Evolutionary conservation across 345 rosid genomes (phyloP).

Genomic region (Lepidium aucheri): DNA sequence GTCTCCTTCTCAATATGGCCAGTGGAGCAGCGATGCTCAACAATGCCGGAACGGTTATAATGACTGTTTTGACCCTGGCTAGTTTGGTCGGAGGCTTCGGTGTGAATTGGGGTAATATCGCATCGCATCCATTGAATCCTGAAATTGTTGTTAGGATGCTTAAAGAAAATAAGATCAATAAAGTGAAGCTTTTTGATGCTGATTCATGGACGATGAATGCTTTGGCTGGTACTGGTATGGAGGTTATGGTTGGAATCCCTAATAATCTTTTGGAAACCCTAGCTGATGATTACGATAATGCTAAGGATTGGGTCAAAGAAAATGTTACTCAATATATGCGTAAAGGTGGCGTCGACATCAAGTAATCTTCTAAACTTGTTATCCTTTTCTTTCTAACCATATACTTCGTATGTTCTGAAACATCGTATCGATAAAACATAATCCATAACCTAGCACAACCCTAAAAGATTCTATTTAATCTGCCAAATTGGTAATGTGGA

Average conservation of each 20-base stretch:
- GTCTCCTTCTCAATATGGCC: conserved; percentile 18
- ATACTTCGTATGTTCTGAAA: too few species aligned
- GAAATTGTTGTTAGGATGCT: conserved; percentile 52
- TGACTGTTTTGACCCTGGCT: conserved; percentile 26
- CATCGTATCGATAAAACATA: too few species aligned
- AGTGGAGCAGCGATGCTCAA: conserved; percentile 24
- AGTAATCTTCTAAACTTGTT: conserved; percentile 28
- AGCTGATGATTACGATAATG: conserved; percentile 29
- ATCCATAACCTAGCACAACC: too few species aligned
- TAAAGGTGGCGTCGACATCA: conserved; percentile 51
- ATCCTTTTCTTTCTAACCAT: too few species aligned
- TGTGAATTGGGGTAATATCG: conserved; percentile 70
- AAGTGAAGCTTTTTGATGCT: conserved; percentile 74
- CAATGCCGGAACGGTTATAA: conserved; percentile 6
- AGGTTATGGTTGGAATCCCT: conserved; percentile 83
- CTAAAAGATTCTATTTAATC: too few species aligned
- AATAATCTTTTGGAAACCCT: conserved; percentile 40
- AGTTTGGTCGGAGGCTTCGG: conserved; percentile 40
- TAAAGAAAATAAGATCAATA: conserved; percentile 57
- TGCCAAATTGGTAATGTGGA: too few species aligned
- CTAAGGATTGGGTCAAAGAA: conserved; percentile 67
- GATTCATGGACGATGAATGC: conserved; percentile 48
- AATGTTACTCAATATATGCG: conserved; percentile 46
- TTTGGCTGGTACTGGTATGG: conserved; percentile 46
- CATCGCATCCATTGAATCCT: conserved; percentile 58